Evolutionary conservation across 148 eudicot species (phyloP).

Genomic region (Camellia granthamiana): DNA sequence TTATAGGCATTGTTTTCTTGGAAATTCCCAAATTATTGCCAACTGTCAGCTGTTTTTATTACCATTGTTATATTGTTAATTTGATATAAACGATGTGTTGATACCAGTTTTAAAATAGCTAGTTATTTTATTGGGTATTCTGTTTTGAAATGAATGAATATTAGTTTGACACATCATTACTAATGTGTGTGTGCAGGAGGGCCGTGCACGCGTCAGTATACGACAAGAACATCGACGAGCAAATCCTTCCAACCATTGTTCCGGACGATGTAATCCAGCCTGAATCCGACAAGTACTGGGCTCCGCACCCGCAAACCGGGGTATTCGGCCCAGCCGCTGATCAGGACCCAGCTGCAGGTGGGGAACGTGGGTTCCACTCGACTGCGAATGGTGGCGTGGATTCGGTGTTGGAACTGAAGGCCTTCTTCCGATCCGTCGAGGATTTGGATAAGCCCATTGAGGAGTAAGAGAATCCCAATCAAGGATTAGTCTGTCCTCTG

Average conservation of each 20-base stretch:
- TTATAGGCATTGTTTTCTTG: not conserved
- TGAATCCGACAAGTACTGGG: constrained; percentile 69
- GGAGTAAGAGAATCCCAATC: not conserved
- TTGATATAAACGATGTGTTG: too few species aligned
- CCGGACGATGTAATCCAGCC: constrained; percentile 65
- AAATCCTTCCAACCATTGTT: constrained; percentile 51
- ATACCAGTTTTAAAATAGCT: too few species aligned
- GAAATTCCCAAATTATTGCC: not conserved
- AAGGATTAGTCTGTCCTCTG: not conserved
- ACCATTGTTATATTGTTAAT: not conserved
- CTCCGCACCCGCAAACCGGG: constrained; percentile 84
- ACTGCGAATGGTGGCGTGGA: constrained; percentile 29
- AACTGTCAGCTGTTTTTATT: not conserved
- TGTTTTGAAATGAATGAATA: too few species aligned
- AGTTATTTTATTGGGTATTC: too few species aligned
- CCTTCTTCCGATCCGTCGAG: constrained; percentile 86
- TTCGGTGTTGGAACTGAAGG: constrained; percentile 77
- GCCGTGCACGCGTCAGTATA: constrained; percentile 60
- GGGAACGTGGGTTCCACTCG: constrained; percentile 26
- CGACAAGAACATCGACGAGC: constrained; percentile 85
- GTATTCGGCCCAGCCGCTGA: constrained; percentile 65
- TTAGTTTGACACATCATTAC: too few species aligned
- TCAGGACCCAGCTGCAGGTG: constrained; percentile 4
- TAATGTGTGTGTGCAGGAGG: constrained; percentile 48
- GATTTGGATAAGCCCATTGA: constrained; percentile 56